Base-by-base conservation (phyloP, 108 stramenopile genomes). In the Chaetoceros tenuissimus region DNA sequence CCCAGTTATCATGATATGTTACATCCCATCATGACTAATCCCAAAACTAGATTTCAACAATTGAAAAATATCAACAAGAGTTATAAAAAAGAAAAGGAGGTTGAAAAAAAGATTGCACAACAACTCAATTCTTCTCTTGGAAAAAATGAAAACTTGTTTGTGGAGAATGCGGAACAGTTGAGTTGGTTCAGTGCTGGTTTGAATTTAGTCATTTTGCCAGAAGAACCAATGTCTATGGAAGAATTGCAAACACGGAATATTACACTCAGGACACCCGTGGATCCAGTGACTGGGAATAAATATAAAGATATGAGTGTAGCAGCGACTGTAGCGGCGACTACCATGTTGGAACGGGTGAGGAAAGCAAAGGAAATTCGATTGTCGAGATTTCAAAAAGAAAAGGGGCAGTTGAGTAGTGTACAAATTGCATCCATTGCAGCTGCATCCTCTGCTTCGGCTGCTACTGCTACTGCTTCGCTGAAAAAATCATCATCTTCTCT, bases 331-430 rank as follows among this genome's bases (percentile, higher is more conserved):
- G 74, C 87, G 2, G 82, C 80, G 1, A 80, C 85, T 57, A 64
- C 62, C 24, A 68, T 89, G 58, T 74, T 89, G 51, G 87, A 89
- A 46, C 71, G 82, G 26, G 66, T 80, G 2, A 72, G 84, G 57
- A 67, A 73, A 55, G 71, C 67, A 19, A 53, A 52, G 24, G 63
- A 49, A 18, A 55, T 72, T 29, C 56, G 75, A 34, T 51, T 7
- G 18, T 21, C 7, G 7, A 7, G 19, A 24, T 16, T 49, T 49
- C 48, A 49, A 49, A 49, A 7, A 21, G 13, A 49, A 49, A 16
- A 7, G 24, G 20, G 27, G 2, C 69, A 73, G 47, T 28, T 31
- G 7, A 59, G 57, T 22, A 55, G 46, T 48, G 46, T 46, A 54
- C 47, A 53, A 46, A 47, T 29, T 52, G 46, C 34, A 23, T 10